Conservation (phyloP, 2,329 filamentous ascomycete genomes). For the Penicillium hesseltinei region DNA sequence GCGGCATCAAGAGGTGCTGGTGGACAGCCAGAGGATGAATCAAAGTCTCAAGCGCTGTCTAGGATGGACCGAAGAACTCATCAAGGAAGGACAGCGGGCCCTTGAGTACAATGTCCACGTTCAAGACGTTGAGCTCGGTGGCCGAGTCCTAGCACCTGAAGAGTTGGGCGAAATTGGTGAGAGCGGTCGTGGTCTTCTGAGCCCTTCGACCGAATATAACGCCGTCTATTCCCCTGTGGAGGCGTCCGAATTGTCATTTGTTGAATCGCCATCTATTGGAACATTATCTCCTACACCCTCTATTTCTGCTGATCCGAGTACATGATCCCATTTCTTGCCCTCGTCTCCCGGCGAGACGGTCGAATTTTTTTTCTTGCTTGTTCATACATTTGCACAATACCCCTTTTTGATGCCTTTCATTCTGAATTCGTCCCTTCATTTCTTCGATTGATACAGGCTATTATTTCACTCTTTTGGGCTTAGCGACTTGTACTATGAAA, state of each 20-base stretch:
- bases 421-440: slow-evolving; percentile 6
- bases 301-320: background rate
- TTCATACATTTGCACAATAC: slow-evolving; percentile 21
- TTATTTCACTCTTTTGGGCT: slow-evolving; percentile 3
- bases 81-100: slow-evolving; percentile 83
- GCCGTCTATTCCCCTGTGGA: slow-evolving; percentile 9
- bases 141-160: slow-evolving; percentile 71
- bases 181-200: slow-evolving; percentile 34
- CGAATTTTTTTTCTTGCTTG: slow-evolving; percentile 11
- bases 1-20: slow-evolving; percentile 82
- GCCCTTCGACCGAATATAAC: slow-evolving; percentile 26
- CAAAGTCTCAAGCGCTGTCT: slow-evolving; percentile 88
- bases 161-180: slow-evolving; percentile 50
- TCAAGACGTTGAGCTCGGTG: slow-evolving; percentile 77
- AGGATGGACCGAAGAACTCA: slow-evolving; percentile 84
- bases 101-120: slow-evolving; percentile 76
- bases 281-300: background rate
- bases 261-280: slow-evolving; percentile 4
- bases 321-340: slow-evolving; percentile 13
- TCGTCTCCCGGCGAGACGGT: slow-evolving; percentile 26
- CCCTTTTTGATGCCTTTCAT: slow-evolving; percentile 16
- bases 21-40: slow-evolving; percentile 93
- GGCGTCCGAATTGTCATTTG: slow-evolving; percentile 1
- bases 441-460: slow-evolving; percentile 6
- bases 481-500: slow-evolving; percentile 8